phyloP scores from a whole-genome alignment of 2,329 filamentous ascomycete genomes.

The Fusarium verticillioides region DNA sequence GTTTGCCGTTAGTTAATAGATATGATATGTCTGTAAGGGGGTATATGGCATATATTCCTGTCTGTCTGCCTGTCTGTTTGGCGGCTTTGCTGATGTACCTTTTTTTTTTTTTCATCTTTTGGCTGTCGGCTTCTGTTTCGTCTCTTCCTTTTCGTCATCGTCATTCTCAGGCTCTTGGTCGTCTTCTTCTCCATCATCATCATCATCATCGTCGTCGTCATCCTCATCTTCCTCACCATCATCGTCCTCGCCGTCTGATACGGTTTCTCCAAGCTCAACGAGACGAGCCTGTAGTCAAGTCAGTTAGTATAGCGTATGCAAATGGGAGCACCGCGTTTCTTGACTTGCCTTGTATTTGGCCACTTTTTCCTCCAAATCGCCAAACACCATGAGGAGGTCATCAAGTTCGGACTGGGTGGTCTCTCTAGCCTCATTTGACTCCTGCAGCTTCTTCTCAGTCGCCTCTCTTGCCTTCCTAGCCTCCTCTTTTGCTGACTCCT shows the following conservation, averaged over 20 bases:
- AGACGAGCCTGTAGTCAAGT: conserved; percentile 63
- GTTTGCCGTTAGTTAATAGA: conserved; percentile 39
- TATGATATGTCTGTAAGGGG: conserved; percentile 47
- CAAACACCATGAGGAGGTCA: conserved; percentile 83
- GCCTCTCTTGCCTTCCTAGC: conserved; percentile 71
- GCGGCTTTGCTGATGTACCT: not conserved
- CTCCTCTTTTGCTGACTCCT: conserved; percentile 59
- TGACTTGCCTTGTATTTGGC: conserved; percentile 75
- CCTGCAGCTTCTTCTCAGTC: conserved; percentile 47
- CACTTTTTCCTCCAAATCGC: conserved; percentile 81
- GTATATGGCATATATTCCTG: conserved; percentile 35
- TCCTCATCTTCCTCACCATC: conserved; percentile 67
- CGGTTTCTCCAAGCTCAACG: conserved; percentile 72
- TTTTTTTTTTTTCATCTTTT: not conserved
- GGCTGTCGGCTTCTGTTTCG: not conserved
- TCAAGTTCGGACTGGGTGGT: conserved; percentile 79
- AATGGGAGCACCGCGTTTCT: not conserved
- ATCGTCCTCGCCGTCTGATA: conserved; percentile 82
- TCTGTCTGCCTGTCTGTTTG: not conserved
- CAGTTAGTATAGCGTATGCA: conserved; percentile 21
- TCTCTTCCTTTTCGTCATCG: conserved; percentile 17
- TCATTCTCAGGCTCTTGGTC: conserved; percentile 31
- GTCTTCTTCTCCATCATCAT: conserved; percentile 31
- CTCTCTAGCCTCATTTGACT: conserved; percentile 70
- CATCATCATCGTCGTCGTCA: conserved; percentile 10